phyloP scores from a whole-genome alignment of 345 rosid species.

The Eucalyptus grandis region DNA sequence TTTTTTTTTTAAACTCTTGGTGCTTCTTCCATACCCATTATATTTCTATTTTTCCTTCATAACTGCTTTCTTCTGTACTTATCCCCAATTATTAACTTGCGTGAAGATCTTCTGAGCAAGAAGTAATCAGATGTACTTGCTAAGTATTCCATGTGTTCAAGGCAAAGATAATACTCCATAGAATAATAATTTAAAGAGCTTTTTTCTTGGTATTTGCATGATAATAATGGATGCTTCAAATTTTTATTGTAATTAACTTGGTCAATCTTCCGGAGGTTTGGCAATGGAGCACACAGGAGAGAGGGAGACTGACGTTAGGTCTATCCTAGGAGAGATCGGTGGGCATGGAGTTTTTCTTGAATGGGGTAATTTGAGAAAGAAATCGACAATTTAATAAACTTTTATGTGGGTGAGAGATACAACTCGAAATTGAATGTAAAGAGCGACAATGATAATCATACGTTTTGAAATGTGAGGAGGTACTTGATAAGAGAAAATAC shows the following conservation, averaged over 20 bases:
- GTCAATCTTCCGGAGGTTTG: neutral
- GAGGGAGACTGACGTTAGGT: neutral
- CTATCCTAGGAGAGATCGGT: neutral
- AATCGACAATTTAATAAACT: neutral
- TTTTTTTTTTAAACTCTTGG: neutral
- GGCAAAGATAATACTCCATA: neutral
- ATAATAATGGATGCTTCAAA: neutral
- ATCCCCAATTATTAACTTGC: neutral
- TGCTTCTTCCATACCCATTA: neutral
- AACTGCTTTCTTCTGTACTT: neutral
- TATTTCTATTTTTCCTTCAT: neutral
- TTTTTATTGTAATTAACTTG: neutral
- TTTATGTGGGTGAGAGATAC: neutral
- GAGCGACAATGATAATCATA: rapidly evolving
- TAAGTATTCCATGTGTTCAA: neutral
- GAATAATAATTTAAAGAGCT: neutral
- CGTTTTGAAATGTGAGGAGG: neutral
- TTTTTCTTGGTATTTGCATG: neutral
- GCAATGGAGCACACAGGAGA: neutral
- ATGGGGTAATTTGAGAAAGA: neutral
- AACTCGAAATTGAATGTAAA: neutral
- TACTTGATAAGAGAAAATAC: neutral
- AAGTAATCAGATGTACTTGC: neutral
- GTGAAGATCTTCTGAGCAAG: neutral
- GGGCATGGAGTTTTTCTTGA: neutral